Base-by-base conservation (phyloP, 2,329 filamentous ascomycete species). In the Penicillium thymicola region DNA sequence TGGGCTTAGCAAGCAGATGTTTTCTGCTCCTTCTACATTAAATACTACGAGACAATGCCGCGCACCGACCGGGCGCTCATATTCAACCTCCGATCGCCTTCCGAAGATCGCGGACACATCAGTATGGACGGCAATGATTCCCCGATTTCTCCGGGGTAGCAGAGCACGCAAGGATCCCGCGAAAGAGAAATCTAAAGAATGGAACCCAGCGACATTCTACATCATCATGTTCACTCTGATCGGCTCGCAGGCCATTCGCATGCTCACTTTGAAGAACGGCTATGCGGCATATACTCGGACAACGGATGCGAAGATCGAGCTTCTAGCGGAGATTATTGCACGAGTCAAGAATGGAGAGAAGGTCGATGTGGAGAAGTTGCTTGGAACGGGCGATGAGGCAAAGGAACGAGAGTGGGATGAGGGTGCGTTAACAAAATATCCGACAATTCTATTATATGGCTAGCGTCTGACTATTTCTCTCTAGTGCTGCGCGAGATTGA, bases 161-260 rank as follows among this genome's bases (percentile, higher is more conserved):
- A 65, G 74, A 66, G 40, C 59, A 9, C 52, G 67, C 67, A 59
- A 68, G 65, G 16, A 66, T 38, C 61, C 66, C 73, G 76, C 60
- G 4, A 25, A 63, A 3, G 48, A 61, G 34, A 83, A 81, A 62
- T 76, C 81, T 16, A 87, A 84, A 68, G 83, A 85, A 64, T 90
- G 88, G 86, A 93, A 93, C 65, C 89, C 90, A 3, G 89, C 89
- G 21, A 92, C 87, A 0, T 93, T 91, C 68, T 94, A 87, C 72
- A 90, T 93, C 64, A 79, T 87, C 66, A 90, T 93, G 61, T 92
- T 92, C 68, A 79, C 92, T 40, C 82, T 97, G 61, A 93, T 97
- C 62, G 95, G 95, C 4, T 96, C 91, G 59, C 96, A 97, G 81
- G 90, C 93, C 14, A 97, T 99, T 66, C 90, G 97, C 67, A 89